Evolutionary conservation across 1,284 basidiomycete genomes (phyloP), one percentile per base, ranked within the genome.

Genomic region (Amylostereum areolatum): DNA sequence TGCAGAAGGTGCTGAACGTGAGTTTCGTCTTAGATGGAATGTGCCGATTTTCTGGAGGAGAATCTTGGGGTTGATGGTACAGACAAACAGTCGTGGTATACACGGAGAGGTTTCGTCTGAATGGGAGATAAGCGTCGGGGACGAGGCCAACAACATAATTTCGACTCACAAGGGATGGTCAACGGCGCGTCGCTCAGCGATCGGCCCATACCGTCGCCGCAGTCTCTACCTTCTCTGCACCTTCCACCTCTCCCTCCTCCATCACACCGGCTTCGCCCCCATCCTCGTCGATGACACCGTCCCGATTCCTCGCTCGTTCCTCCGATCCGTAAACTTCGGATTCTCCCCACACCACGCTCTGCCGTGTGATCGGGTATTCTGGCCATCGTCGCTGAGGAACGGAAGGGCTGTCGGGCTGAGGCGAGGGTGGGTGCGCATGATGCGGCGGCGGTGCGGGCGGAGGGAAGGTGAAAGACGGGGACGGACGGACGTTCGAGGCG

Each of bases 381-480:
- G 48, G 25, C 30, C 35, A 27, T 30, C 31, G 31, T 10, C 30
- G 45, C 24, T 12, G 45, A 5, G 28, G 34, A 29, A 37, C 36
- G 25, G n/a, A 9, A 18, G 33, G 39, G 8, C 29, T 52, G 30
- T 10, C 36, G 3, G 28, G 33, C 32, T 28, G 43, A 46, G 24
- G 47, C 31, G 27, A n/a, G 42, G 10, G 48, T 46, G 34, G 12
- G 33, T 18, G 41, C 39, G 6, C 27, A 34, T 32, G 31, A 30
- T 5, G 41, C 32, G 36, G 46, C 4, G 47, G 41, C 9, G 55
- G 36, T 28, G 47, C 10, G 4, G 43, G 24, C 1, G 49, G 37
- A 24, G 55, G 52, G 39, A 57, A 56, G 12, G 46, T 40, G 35
- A 50, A 57, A 24, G 48, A 39, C 3, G 55, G 55, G 11, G 55